A percentile compares a stretch with the other conserved stretches of the same genome.
Evolutionary conservation across 2,329 filamentous ascomycete genomes (phyloP).

Genomic region (Fusarium sp.): DNA sequence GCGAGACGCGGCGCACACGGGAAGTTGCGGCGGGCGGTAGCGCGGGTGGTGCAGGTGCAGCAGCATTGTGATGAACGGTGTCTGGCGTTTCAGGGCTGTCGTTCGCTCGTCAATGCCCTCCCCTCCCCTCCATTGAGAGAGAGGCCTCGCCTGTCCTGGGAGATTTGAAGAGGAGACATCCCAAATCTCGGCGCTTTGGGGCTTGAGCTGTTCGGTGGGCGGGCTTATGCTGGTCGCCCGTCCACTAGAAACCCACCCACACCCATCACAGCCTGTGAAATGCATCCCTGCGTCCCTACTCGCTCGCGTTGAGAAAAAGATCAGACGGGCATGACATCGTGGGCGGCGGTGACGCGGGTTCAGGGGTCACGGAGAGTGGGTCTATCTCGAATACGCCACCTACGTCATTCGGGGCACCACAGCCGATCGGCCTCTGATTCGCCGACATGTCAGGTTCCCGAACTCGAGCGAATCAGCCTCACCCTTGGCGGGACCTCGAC

Average conservation of each 20-base stretch:
- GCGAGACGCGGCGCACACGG: slow-evolving; percentile 18
- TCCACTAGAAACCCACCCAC: slow-evolving; percentile 11
- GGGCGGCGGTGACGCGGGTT: slow-evolving; percentile 29
- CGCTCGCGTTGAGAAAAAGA: slow-evolving; percentile 15
- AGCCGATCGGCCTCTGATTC: slow-evolving; percentile 36
- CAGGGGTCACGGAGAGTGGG: slow-evolving; percentile 36
- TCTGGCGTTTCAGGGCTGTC: slow-evolving; percentile 41
- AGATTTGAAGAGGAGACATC: slow-evolving; percentile 3
- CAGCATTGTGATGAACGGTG: slow-evolving; percentile 36
- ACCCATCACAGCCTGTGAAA: neutral
- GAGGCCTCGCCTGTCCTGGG: neutral
- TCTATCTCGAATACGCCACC: slow-evolving; percentile 32
- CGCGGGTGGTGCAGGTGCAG: neutral
- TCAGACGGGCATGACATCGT: slow-evolving; percentile 22
- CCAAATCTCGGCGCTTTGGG: neutral
- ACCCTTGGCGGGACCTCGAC: slow-evolving; percentile 28
- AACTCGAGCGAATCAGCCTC: slow-evolving; percentile 23
- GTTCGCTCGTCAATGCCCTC: neutral
- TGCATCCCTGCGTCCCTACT: slow-evolving; percentile 3
- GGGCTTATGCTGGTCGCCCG: slow-evolving; percentile 11
- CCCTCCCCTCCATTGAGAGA: neutral
- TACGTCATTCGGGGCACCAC: slow-evolving; percentile 43
- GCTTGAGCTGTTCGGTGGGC: neutral
- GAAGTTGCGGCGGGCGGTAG: slow-evolving; percentile 18
- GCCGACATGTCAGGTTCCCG: slow-evolving; percentile 15